Evolutionary conservation across 768 basidiomycete genomes (phyloP).

Genomic region (Amanita jacksonii): DNA sequence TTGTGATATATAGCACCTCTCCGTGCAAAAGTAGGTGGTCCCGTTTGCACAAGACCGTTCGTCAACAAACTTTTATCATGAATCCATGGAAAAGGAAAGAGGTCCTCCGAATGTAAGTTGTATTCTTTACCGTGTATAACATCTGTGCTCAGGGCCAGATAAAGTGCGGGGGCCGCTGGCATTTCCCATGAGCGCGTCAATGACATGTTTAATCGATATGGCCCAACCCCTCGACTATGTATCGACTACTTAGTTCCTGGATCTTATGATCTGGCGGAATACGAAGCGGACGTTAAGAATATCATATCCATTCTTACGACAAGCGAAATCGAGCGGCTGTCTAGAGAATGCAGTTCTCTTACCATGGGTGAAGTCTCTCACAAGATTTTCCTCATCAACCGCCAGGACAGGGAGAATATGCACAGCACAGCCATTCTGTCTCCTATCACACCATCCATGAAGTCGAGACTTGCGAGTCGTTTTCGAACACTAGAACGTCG

Average conservation of each 20-base stretch:
- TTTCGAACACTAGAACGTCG: slow-evolving; percentile 11
- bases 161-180: not conserved
- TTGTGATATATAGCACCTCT: slow-evolving; percentile 14
- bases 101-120: slow-evolving; percentile 11
- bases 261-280: not conserved
- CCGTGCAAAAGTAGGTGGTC: slow-evolving; percentile 12
- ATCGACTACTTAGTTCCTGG: slow-evolving; percentile 9
- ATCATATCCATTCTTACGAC: slow-evolving; percentile 3
- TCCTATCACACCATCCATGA: slow-evolving; percentile 11
- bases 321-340: slow-evolving; percentile 7
- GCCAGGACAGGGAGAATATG: slow-evolving; percentile 11
- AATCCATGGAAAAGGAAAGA: slow-evolving; percentile 14
- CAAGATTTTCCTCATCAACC: slow-evolving; percentile 14
- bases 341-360: slow-evolving; percentile 8
- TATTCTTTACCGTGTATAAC: slow-evolving; percentile 6
- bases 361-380: slow-evolving; percentile 13
- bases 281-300: slow-evolving; percentile 1
- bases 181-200: slow-evolving; percentile 5
- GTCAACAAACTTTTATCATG: slow-evolving; percentile 10
- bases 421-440: slow-evolving; percentile 8
- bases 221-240: slow-evolving; percentile 13
- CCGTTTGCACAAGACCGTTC: slow-evolving; percentile 14
- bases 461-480: slow-evolving; percentile 12
- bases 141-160: slow-evolving; percentile 10
- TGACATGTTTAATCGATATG: slow-evolving; percentile 10